A percentile compares a stretch with the other conserved stretches of the same genome.
Conservation (phyloP, 202 grass and related monocot genomes). For the Schoenoplectus tabernaemontani region DNA sequence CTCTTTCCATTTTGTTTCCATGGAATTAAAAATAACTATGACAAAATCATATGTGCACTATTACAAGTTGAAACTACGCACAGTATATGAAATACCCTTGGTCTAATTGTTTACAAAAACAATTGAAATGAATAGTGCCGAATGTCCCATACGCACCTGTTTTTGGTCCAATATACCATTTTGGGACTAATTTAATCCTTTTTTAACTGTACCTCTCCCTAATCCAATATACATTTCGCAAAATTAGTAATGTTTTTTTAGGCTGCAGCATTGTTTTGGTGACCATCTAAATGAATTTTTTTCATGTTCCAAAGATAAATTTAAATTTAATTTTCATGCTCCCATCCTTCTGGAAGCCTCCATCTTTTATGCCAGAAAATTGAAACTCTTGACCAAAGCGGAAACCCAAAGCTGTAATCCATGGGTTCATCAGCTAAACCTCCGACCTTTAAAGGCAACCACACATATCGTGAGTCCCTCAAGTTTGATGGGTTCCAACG, state of each 20-base stretch:
- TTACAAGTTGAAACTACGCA: background rate
- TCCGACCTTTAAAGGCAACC: conserved; percentile 56
- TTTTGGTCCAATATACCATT: background rate
- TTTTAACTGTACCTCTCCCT: background rate
- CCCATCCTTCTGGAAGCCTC: conserved; percentile 49
- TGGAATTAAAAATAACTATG: background rate
- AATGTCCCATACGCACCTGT: background rate
- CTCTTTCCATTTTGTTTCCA: background rate
- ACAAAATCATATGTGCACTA: background rate
- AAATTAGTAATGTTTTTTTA: background rate
- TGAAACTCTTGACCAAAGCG: conserved; percentile 61
- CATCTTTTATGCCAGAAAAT: conserved; percentile 83
- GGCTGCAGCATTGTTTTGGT: background rate
- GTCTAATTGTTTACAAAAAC: background rate
- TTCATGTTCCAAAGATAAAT: background rate
- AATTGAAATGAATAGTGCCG: background rate
- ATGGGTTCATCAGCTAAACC: conserved; percentile 59
- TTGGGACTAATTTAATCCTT: background rate
- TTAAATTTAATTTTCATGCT: conserved; percentile 6
- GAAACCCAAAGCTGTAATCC: conserved; percentile 70
- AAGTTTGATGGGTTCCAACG: conserved; percentile 69
- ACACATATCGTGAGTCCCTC: conserved; percentile 68
- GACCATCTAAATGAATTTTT: background rate
- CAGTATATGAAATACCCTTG: background rate
- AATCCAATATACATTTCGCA: background rate